Evolutionary conservation across 495 filamentous ascomycete genomes (phyloP), one percentile per base, ranked within the genome.

Genomic region (Podospora pseudoanserina): DNA sequence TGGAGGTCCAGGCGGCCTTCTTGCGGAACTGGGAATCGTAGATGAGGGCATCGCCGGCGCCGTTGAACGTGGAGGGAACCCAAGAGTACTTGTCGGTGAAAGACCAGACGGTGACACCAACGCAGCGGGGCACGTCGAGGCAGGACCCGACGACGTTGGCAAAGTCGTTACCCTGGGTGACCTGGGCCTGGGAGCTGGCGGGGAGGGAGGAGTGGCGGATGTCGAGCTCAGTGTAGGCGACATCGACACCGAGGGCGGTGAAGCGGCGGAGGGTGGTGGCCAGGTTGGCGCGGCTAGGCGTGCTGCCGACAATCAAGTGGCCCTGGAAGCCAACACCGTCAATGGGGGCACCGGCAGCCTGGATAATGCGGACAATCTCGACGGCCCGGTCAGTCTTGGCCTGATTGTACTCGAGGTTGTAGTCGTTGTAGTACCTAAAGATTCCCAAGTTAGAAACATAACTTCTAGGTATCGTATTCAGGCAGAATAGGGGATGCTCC

Each of bases 31-130:
- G 78, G 67, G 75, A 75, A 68, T 87, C 83, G 81, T 83, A 88
- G n/a, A 86, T 80, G n/a, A 80, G 78, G 0, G 86, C 85, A 53
- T 77, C 83, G 7, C 86, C 86, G n/a, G 82, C 74, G 27, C 86
- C 86, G 2, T 76, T 65, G 76, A 88, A 88, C 2, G 81, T 82
- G 18, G 44, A 23, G 20, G 75, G 75, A 9, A 79, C 64, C 86
- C 86, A 88, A 23, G 78, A 82, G 76, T 87, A 86, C 76, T 85
- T 84, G 71, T 90, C 88, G 20, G 82, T 85, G 78, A 84, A 89
- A 67, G 85, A 82, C 88, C 87, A 89, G 67, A 88, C 82, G n/a
- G 86, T 89, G 34, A 90, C 76, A 2, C 87, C 89, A 39, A 89
- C 79, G 71, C 89, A 91, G 5, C 78, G 71, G 6, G 73, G 59